A percentile compares a stretch with the other conserved stretches of the same genome.
phyloP scores from a whole-genome alignment of 345 rosid species.

The Cardamine resedifolia region DNA sequence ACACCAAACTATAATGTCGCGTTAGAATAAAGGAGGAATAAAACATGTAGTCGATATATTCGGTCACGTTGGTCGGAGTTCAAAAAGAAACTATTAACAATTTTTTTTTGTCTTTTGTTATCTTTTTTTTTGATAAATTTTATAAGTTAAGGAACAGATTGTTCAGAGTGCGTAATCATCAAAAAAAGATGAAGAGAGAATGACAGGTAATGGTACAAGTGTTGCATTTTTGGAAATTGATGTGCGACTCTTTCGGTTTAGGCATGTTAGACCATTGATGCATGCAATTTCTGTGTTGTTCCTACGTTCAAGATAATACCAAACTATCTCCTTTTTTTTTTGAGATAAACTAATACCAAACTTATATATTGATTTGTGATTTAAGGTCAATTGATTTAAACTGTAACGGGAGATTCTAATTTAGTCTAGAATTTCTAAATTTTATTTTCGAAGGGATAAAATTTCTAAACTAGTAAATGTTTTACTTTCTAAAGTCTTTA shows the following conservation, averaged over 20 bases:
- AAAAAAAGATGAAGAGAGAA: background rate
- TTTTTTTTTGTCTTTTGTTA: background rate
- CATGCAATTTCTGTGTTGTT: background rate
- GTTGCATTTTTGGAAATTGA: background rate
- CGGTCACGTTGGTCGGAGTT: background rate
- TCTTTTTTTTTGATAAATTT: background rate
- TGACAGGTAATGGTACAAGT: slow-evolving; percentile 32
- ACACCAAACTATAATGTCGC: background rate
- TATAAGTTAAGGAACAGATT: background rate
- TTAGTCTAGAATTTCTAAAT: background rate
- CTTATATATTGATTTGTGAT: background rate
- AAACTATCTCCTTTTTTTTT: background rate
- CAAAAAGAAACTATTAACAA: background rate
- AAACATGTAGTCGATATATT: background rate
- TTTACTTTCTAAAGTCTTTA: too few species aligned
- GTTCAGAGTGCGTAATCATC: background rate
- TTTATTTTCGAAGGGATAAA: background rate
- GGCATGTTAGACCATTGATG: background rate
- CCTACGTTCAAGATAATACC: background rate
- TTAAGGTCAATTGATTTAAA: background rate
- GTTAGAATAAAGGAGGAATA: background rate
- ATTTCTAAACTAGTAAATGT: background rate
- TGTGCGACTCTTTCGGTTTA: slow-evolving; percentile 1
- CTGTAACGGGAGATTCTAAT: background rate
- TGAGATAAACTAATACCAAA: background rate